A percentile compares a stretch with the other conserved stretches of the same genome.
These are phyloP conservation scores for Erigeron philadelphicus DNA, from an alignment of 140 eudicot genomes.

Conservation along the genomic window DNA sequence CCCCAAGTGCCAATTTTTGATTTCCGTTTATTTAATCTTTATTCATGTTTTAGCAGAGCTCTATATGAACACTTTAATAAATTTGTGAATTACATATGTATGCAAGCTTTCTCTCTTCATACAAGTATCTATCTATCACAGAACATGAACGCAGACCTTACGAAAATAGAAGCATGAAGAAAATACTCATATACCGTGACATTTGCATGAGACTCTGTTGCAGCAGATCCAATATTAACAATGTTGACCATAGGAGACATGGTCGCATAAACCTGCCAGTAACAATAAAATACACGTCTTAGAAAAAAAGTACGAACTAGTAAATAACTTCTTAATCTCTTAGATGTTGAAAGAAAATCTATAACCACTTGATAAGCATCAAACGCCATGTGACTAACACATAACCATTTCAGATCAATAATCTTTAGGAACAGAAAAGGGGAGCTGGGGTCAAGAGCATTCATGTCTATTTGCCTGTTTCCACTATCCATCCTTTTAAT, in stretches of 20 bases:
- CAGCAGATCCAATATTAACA: conserved; percentile 70
- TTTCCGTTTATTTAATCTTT: not conserved
- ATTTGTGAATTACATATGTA: not conserved
- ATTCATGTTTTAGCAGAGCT: not conserved
- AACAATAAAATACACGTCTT: conserved; percentile 12
- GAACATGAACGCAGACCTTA: not conserved
- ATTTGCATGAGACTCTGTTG: conserved; percentile 70
- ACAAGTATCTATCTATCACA: not conserved
- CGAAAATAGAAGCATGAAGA: not conserved
- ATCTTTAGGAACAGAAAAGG: not conserved
- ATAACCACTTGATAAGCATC: conserved; percentile 11
- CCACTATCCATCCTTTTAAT: not conserved
- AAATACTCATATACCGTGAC: conserved; percentile 43
- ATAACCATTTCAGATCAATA: not conserved
- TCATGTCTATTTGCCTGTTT: not conserved
- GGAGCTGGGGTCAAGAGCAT: not conserved
- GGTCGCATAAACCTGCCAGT: conserved; percentile 79
- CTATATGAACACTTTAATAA: not conserved
- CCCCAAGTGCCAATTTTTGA: conserved; percentile 4
- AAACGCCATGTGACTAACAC: not conserved
- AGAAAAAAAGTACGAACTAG: not conserved
- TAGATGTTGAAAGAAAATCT: conserved; percentile 9
- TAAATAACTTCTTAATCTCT: not conserved
- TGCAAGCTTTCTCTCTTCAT: conserved; percentile 8
- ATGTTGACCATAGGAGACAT: conserved; percentile 83